Conservation (phyloP, 2,329 filamentous ascomycete species). For the Lojkania enalia region DNA sequence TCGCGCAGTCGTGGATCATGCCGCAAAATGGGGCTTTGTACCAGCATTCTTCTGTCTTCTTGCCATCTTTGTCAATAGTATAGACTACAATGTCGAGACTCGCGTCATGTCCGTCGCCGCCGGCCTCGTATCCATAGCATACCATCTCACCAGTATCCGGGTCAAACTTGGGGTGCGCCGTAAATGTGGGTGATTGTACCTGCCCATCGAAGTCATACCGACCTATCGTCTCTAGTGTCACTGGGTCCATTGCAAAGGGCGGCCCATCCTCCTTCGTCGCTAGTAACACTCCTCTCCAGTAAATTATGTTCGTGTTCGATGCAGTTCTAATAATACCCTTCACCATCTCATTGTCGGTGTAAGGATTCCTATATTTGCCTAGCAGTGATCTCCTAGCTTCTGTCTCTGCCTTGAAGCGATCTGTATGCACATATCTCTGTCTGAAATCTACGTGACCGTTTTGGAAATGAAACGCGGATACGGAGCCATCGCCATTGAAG, state of each 20-base stretch:
- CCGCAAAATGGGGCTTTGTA: constrained; percentile 45
- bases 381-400: constrained; percentile 51
- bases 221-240: constrained; percentile 46
- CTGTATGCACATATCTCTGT: constrained; percentile 49
- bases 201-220: constrained; percentile 48
- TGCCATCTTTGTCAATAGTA: constrained; percentile 44
- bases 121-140: constrained; percentile 48
- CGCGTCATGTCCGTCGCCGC: constrained; percentile 38
- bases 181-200: constrained; percentile 46
- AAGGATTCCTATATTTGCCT: constrained; percentile 61
- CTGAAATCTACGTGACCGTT: constrained; percentile 49
- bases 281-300: constrained; percentile 59
- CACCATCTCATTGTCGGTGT: constrained; percentile 59
- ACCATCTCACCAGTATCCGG: constrained; percentile 49
- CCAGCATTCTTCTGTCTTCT: constrained; percentile 47
- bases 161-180: constrained; percentile 52
- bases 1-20: constrained; percentile 47
- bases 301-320: constrained; percentile 63
- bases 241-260: constrained; percentile 47
- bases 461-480: constrained; percentile 49
- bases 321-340: constrained; percentile 60
- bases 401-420: constrained; percentile 47
- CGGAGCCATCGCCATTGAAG: constrained; percentile 51
- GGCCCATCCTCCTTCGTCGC: constrained; percentile 55
- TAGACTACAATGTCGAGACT: constrained; percentile 47